A percentile compares a stretch with the other conserved stretches of the same genome.
These are phyloP conservation scores for Colletotrichum theobromicola DNA, from an alignment of 2,329 filamentous ascomycete species.

Conservation along the genomic window DNA sequence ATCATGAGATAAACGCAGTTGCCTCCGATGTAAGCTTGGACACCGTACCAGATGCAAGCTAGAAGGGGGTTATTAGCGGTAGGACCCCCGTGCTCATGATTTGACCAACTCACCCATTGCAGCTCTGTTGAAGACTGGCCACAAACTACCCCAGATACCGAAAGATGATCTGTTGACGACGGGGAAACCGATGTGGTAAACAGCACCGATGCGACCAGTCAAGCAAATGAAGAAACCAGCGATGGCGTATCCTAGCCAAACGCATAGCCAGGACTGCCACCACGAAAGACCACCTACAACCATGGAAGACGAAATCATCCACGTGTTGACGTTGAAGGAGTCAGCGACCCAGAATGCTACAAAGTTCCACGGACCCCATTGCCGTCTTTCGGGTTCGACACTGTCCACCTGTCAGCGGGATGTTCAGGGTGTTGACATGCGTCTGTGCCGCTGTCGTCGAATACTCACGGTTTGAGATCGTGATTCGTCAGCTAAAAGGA, in stretches of 20 bases:
- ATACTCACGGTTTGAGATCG: constrained; percentile 68
- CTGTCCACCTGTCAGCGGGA: neutral
- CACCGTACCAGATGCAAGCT: constrained; percentile 87
- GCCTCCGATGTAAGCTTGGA: constrained; percentile 85
- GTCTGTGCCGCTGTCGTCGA: neutral
- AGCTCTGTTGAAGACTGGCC: constrained; percentile 90
- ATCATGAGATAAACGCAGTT: constrained; percentile 91
- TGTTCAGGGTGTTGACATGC: neutral
- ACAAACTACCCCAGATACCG: constrained; percentile 87
- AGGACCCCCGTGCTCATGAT: neutral
- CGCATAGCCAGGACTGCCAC: constrained; percentile 92
- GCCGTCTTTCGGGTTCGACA: constrained; percentile 78
- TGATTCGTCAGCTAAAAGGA: constrained; percentile 73
- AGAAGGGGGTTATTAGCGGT: neutral
- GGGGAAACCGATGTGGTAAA: constrained; percentile 89
- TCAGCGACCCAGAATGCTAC: constrained; percentile 88
- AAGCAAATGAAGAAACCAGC: constrained; percentile 76
- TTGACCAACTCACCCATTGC: constrained; percentile 63
- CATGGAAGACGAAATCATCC: constrained; percentile 73
- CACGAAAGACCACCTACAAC: constrained; percentile 80
- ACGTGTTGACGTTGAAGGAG: constrained; percentile 89
- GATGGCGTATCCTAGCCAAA: constrained; percentile 85
- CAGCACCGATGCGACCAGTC: constrained; percentile 84
- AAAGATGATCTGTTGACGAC: constrained; percentile 80
- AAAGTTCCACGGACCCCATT: constrained; percentile 90